Evolutionary conservation across 2,329 filamentous ascomycete species (phyloP).

Genomic region (Paracamarosporium sp.): DNA sequence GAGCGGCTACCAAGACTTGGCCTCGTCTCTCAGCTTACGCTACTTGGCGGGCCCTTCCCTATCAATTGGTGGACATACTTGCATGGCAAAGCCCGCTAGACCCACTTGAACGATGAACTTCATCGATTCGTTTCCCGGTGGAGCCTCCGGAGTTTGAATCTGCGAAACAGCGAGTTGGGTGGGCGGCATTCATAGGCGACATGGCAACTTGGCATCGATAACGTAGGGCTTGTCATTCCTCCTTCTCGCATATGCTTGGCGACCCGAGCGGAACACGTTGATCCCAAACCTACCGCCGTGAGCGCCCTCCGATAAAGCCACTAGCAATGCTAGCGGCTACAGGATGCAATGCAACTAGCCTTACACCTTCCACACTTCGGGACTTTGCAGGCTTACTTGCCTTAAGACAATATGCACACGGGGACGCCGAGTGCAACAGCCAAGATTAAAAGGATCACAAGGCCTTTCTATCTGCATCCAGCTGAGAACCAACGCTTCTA

Average conservation of each 20-base stretch:
- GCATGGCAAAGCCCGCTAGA: neutral
- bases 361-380: neutral
- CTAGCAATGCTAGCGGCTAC: neutral
- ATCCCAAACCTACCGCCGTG: neutral
- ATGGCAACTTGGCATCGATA: neutral
- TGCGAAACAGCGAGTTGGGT: neutral
- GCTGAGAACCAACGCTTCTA: neutral
- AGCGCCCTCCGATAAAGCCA: neutral
- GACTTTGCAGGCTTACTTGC: neutral
- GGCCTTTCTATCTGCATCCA: no score
- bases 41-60: neutral
- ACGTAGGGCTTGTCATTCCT: neutral
- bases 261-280: neutral
- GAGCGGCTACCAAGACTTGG: no score
- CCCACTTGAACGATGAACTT: neutral
- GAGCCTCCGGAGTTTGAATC: neutral
- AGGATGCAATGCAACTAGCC: neutral
- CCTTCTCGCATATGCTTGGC: neutral
- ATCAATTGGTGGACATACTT: neutral
- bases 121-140: no score
- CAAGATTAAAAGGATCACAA: neutral
- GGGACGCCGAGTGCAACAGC: neutral
- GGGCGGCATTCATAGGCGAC: neutral
- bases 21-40: neutral
- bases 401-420: neutral